Conservation (phyloP, 139 green algal genomes). For the Coelastrella sp. region DNA sequence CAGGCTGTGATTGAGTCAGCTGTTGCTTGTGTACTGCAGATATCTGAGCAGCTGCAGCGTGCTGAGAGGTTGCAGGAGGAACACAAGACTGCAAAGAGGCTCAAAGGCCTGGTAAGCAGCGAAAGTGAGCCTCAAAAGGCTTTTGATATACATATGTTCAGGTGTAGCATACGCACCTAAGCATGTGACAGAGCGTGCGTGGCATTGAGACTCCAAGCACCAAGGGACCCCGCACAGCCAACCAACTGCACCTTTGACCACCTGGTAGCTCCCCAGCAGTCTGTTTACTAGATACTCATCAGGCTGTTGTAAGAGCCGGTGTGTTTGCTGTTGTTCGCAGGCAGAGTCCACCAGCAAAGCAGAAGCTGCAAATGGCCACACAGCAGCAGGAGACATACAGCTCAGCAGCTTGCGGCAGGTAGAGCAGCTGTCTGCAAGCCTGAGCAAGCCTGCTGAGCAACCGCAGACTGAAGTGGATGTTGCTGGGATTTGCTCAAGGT, state of each 20-base stretch:
- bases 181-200: too few relatives aligned
- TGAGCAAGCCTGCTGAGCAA: background rate
- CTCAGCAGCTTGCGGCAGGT: background rate
- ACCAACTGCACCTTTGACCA: too few relatives aligned
- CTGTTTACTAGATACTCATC: too few relatives aligned
- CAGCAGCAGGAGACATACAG: background rate
- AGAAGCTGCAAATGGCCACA: background rate
- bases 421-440: background rate
- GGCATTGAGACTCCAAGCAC: too few relatives aligned
- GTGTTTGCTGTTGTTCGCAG: too few relatives aligned
- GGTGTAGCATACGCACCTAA: too few relatives aligned
- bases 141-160: background rate
- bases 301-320: too few relatives aligned
- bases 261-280: too few relatives aligned
- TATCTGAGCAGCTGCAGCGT: background rate
- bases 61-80: conserved; percentile 31
- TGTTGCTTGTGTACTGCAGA: background rate
- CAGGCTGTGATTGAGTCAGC: too few relatives aligned
- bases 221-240: too few relatives aligned
- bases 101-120: background rate
- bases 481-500: background rate
- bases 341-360: background rate
- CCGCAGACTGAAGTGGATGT: background rate
- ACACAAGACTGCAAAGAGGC: background rate
- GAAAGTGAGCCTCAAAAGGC: background rate